Evolutionary conservation across 2,329 filamentous ascomycete species (phyloP), one percentile per base, ranked within the genome.

Genomic region (Lachnellula subtilissima): DNA sequence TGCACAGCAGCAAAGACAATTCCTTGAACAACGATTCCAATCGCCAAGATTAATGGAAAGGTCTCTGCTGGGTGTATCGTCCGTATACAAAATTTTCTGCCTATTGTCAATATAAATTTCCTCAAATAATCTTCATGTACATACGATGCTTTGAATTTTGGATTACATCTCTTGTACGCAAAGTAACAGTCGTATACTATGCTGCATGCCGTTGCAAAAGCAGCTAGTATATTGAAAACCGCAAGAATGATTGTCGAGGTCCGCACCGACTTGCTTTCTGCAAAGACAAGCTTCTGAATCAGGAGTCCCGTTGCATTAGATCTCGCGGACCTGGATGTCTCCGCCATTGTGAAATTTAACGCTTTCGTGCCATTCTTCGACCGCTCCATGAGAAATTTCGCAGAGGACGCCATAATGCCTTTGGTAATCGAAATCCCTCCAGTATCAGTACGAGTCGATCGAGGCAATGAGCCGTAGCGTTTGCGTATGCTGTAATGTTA

Each of bases 191-290:
- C 79, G 67, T 78, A 79, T 42, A 83, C 68, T 52, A 86, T 85
- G 25, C 81, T 81, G 25, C 75, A 61, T 9, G 80, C 78, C 6
- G 82, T 83, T 17, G 76, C 75, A 55, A 82, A 76, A 4, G 82
- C 82, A 17, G 80, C 80, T 52, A 84, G 67, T 22, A 81, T 75
- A 68, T 86, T 87, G 72, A 86, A 85, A 54, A 75, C 71, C 37
- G 83, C 79, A 53, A 86, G 74, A 57, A 85, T 82, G 54, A 86
- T 79, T 45, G 81, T 82, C 23, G 82, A 84, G 17, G 79, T 83
- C 62, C 84, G 76, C 64, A 84, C 75, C 36, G 82, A 84, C 64
- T 78, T 83, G 59, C 67, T 70, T 53, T 70, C 63, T 40, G 64
- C 67, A 58, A 71, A 71, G 6, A 68, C 60, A 47, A 71, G 58